A percentile compares a stretch with the other conserved stretches of the same genome.
phyloP scores from a whole-genome alignment of 257 asterid species.

The Henckelia pumila region DNA sequence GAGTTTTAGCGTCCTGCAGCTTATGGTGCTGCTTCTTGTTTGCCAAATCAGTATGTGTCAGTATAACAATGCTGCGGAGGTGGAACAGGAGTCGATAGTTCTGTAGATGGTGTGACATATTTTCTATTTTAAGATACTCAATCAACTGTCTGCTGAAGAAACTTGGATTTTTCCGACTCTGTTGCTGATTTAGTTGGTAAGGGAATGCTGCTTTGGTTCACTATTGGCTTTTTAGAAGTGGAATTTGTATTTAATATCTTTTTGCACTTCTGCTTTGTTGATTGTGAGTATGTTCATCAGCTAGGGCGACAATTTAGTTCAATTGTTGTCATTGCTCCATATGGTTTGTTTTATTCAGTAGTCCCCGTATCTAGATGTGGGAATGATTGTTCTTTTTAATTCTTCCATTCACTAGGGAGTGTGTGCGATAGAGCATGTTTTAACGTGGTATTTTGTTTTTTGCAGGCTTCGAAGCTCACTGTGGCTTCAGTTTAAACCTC shows the following conservation, averaged over 20 bases:
- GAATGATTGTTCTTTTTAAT: not conserved
- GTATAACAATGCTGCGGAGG: constrained; percentile 51
- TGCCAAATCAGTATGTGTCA: constrained; percentile 38
- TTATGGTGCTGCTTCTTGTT: constrained; percentile 31
- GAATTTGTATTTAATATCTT: constrained; percentile 21
- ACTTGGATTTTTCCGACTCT: constrained; percentile 72
- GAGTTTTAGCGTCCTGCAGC: constrained; percentile 31
- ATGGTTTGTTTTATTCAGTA: constrained; percentile 39
- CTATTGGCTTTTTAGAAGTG: constrained; percentile 36
- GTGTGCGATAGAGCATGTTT: not conserved
- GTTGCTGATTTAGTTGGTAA: constrained; percentile 97
- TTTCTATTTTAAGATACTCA: constrained; percentile 55
- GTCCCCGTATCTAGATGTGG: constrained; percentile 6
- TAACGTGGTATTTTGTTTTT: constrained; percentile 22
- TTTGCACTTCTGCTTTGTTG: constrained; percentile 22
- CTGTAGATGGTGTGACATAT: constrained; percentile 53
- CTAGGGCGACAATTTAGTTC: constrained; percentile 27
- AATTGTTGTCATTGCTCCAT: constrained; percentile 33
- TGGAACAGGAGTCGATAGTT: constrained; percentile 44
- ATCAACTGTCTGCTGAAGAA: constrained; percentile 80
- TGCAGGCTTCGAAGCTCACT: constrained; percentile 90
- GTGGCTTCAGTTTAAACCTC: constrained; percentile 99
- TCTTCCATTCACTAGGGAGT: not conserved
- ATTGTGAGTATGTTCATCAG: constrained; percentile 31
- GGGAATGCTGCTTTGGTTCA: constrained; percentile 59